Evolutionary conservation across 1,139 yeast genomes (phyloP).

Genomic region (Yamadazyma buinensis): DNA sequence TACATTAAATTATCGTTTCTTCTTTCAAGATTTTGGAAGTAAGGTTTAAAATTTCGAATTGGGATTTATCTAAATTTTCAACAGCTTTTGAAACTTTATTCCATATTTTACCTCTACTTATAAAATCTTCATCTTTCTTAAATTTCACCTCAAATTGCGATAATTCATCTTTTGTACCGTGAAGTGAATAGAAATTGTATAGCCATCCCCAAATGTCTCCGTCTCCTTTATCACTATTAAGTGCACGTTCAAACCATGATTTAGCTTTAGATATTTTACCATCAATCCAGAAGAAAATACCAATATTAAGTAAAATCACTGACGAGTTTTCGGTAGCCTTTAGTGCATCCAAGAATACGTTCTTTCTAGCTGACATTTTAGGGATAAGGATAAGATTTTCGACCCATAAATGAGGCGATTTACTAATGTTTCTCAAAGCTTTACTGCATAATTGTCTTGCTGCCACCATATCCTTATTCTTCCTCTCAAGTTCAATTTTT

Average conservation of each 20-base stretch:
- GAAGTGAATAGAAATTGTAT: conserved; percentile 33
- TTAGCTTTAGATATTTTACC: conserved; percentile 64
- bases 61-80: conserved; percentile 33
- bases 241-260: conserved; percentile 74
- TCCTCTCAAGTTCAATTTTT: conserved; percentile 55
- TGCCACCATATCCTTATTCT: conserved; percentile 45
- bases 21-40: conserved; percentile 16
- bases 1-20: conserved; percentile 5
- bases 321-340: conserved; percentile 61
- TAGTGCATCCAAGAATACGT: conserved; percentile 69
- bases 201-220: conserved; percentile 85
- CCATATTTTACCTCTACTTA: conserved; percentile 63
- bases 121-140: conserved; percentile 34
- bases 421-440: conserved; percentile 60
- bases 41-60: conserved; percentile 32
- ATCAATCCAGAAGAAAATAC: conserved; percentile 64
- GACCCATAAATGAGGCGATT: conserved; percentile 60
- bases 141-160: conserved; percentile 22
- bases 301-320: conserved; percentile 59
- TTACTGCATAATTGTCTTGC: conserved; percentile 55
- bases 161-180: conserved; percentile 22
- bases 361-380: conserved; percentile 56
- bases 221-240: conserved; percentile 43
- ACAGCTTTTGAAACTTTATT: conserved; percentile 40
- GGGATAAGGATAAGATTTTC: conserved; percentile 51